Base-by-base conservation (phyloP, 2,329 filamentous ascomycete genomes). In the Ustulina deusta region DNA sequence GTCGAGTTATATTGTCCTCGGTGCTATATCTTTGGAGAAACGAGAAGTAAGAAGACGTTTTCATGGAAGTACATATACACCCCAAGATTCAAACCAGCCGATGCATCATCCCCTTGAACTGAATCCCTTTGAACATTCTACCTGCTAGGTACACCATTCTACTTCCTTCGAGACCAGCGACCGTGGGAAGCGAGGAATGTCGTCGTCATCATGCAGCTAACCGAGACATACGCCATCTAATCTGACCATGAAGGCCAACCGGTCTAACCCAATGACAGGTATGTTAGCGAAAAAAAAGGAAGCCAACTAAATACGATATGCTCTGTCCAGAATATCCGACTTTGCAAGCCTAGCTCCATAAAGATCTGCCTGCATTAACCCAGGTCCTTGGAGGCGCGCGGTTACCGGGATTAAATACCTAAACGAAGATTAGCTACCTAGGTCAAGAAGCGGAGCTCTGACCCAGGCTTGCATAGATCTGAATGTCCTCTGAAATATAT, bases 121-220 rank as follows among this genome's bases (percentile, higher is more conserved):
- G 20, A 34, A 44, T 36, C 15, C 29, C 9, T 34, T 36, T 9
- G 40, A 36, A 15, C 9, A 48, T 54, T 27, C 17, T n/a, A 52
- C 6, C 17, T 58, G n/a, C 6, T 49, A 17, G 11, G 11, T 25
- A 27, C 20, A 27, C 2, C 15, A 29, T 27, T 9, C 34, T 40
- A 15, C 17, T 36, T 34, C n/a, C 9, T 57, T 38, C 27, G 52
- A 20, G 36, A 66, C 51, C 55, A 61, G 49, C 40, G 57, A 15
- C 11, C 42, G 32, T 34, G 25, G 40, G 55, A 54, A 60, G 38
- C 9, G 17, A 34, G 13, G 34, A 32, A 51, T 42, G 11, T 4
- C 25, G 34, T 34, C 40, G 56, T 34, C 27, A 38, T 42, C 57
- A 51, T 57, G 57, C 63, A 62, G 27, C 32, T 27, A 15, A 20